Evolutionary conservation across 2,329 filamentous ascomycete species (phyloP), one percentile per base, ranked within the genome.

Genomic region (Trichoderma aggressivum): DNA sequence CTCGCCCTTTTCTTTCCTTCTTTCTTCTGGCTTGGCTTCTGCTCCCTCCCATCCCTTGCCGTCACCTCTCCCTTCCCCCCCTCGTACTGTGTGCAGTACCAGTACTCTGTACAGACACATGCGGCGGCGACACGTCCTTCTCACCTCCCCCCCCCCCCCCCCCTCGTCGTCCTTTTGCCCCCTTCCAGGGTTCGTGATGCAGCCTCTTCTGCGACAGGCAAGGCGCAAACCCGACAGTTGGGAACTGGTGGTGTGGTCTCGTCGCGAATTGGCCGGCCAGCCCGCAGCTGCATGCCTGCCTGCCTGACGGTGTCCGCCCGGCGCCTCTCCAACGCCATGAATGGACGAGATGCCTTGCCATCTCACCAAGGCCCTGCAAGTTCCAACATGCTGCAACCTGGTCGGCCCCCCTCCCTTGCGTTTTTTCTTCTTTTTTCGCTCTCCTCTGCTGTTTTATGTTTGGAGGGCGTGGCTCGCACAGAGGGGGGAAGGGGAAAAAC

Each of bases 201-300:
- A 72, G 59, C 59, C 36, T 53, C 26, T 65, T 71, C 68, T 71
- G 6, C 53, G 30, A 53, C 56, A 58, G 62, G 67, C 14, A 72
- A 71, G 43, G 69, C 71, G 61, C 24, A 14, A 30, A 53, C 71
- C 68, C 67, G 62, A 71, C 43, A 71, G 65, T 36, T 28, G 32
- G 70, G 70, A 71, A 71, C 65, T 69, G 70, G 70, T 63, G 70
- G 70, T 71, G 70, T 71, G 70, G 70, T 50, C 70, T 71, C 43
- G 58, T 59, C 28, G 64, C 65, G 16, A 14, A 43, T 50, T 58
- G 64, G 36, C 43, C 18, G 56, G 47, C 55, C 70, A 58, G 64
- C n/a, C 56, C 60, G 50, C 28, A 50, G 24, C 32, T 61, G 66
- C 66, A 28, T 69, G 66, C 66, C 53, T 66, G 60, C 55, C 50